Evolutionary conservation across 331 rosid species (phyloP).

Genomic region (Arachis monticola): DNA sequence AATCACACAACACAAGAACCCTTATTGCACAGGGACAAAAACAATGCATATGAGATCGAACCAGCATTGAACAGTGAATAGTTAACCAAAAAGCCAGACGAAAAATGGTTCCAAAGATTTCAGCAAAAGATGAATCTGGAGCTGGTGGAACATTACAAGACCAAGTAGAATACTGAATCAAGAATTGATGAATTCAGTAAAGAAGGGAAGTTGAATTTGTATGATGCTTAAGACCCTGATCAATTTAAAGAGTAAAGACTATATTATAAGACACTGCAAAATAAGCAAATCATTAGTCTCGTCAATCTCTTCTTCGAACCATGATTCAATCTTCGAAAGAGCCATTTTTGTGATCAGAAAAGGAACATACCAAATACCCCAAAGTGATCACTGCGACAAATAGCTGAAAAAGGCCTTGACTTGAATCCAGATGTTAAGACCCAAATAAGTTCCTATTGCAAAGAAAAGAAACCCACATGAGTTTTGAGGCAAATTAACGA

Average conservation of each 20-base stretch:
- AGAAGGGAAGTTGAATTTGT: background rate
- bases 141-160: conserved; percentile 29
- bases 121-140: background rate
- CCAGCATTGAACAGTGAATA: background rate
- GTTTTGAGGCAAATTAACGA: conserved; percentile 19
- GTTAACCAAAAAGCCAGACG: conserved; percentile 13
- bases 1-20: conserved; percentile 11
- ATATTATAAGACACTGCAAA: background rate
- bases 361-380: conserved; percentile 32
- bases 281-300: conserved; percentile 8
- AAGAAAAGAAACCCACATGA: conserved; percentile 26
- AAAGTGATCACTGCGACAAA: conserved; percentile 19
- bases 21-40: background rate
- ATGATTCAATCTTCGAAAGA: conserved; percentile 27
- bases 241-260: conserved; percentile 16
- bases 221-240: conserved; percentile 28
- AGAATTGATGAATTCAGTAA: conserved; percentile 22
- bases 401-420: conserved; percentile 36
- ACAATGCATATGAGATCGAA: conserved; percentile 15
- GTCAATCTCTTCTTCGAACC: background rate
- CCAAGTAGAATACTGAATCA: conserved; percentile 29
- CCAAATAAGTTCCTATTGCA: conserved; percentile 1
- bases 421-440: conserved; percentile 41
- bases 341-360: conserved; percentile 29
- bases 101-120: conserved; percentile 7